Percentiles rank a stretch among this genome's conserved stretches.
Evolutionary conservation across 768 basidiomycete genomes (phyloP).

Genomic region (Agrocybe pediades): DNA sequence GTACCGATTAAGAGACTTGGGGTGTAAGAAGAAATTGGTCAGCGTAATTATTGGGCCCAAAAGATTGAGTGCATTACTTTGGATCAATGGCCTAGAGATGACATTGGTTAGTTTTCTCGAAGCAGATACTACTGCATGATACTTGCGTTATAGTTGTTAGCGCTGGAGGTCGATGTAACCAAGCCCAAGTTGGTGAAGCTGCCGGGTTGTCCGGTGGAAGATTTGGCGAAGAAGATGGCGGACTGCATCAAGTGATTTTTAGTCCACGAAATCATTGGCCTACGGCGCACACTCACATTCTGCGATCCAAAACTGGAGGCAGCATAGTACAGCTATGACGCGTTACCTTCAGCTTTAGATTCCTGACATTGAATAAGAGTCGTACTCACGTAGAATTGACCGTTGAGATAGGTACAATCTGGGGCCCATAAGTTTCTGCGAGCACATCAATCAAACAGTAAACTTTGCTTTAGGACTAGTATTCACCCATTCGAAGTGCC

Average conservation of each 20-base stretch:
- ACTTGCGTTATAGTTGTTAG: slow-evolving; percentile 43
- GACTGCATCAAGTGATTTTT: slow-evolving; percentile 17
- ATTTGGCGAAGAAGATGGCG: slow-evolving; percentile 57
- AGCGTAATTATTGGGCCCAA: neutral
- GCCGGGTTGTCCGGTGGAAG: slow-evolving; percentile 46
- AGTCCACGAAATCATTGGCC: slow-evolving; percentile 10
- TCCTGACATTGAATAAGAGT: neutral
- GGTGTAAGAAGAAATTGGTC: neutral
- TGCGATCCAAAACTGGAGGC: slow-evolving; percentile 57
- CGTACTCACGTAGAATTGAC: slow-evolving; percentile 25
- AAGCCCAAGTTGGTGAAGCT: slow-evolving; percentile 49
- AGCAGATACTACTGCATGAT: neutral
- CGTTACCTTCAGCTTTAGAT: neutral
- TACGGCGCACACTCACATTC: slow-evolving; percentile 39
- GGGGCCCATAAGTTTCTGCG: slow-evolving; percentile 38
- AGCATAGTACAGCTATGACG: slow-evolving; percentile 49
- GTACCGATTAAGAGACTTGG: slow-evolving; percentile 33
- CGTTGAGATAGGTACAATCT: slow-evolving; percentile 34
- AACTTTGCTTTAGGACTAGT: neutral
- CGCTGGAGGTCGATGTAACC: slow-evolving; percentile 42
- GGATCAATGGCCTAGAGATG: slow-evolving; percentile 50
- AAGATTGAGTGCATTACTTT: slow-evolving; percentile 35
- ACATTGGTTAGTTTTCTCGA: neutral
- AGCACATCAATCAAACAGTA: neutral
- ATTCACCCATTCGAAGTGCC: slow-evolving; percentile 45